Conservation (phyloP, 139 green algal species). For the Tetradesmus lagerheimii region DNA sequence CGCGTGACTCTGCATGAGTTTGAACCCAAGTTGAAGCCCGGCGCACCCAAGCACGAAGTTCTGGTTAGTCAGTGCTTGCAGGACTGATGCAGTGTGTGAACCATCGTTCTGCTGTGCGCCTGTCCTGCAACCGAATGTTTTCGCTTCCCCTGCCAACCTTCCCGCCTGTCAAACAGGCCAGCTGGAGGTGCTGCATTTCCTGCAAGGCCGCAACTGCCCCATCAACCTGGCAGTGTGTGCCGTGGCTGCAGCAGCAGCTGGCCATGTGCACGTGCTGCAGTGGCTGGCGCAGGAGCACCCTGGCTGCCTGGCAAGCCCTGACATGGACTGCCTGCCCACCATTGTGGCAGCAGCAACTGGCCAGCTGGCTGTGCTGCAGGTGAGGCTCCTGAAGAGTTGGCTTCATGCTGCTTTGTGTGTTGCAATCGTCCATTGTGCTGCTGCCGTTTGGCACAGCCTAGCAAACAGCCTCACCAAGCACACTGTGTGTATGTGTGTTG, state of each 20-base stretch:
- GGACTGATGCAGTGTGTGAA: too few species aligned
- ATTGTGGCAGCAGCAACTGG: background rate
- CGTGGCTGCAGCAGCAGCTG: conserved; percentile 8
- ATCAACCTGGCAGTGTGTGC: background rate
- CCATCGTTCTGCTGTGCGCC: too few species aligned
- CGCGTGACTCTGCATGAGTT: too few species aligned
- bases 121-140: background rate
- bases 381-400: background rate
- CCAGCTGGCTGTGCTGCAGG: conserved; percentile 13
- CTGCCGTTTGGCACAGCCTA: too few species aligned
- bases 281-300: background rate
- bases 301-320: background rate
- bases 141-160: background rate
- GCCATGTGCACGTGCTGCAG: conserved; percentile 19
- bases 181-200: conserved; percentile 1
- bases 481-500: too few species aligned
- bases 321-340: conserved; percentile 8
- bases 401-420: too few species aligned
- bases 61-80: too few species aligned
- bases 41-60: too few species aligned
- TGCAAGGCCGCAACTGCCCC: conserved; percentile 20
- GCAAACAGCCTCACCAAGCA: too few species aligned
- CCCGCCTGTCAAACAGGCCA: background rate
- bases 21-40: too few species aligned
- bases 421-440: too few species aligned